A percentile compares a stretch with the other conserved stretches of the same genome.
Evolutionary conservation across 192 early-diverging fungal genomes (phyloP).

Genomic region (Gryganskiella cystojenkinii): DNA sequence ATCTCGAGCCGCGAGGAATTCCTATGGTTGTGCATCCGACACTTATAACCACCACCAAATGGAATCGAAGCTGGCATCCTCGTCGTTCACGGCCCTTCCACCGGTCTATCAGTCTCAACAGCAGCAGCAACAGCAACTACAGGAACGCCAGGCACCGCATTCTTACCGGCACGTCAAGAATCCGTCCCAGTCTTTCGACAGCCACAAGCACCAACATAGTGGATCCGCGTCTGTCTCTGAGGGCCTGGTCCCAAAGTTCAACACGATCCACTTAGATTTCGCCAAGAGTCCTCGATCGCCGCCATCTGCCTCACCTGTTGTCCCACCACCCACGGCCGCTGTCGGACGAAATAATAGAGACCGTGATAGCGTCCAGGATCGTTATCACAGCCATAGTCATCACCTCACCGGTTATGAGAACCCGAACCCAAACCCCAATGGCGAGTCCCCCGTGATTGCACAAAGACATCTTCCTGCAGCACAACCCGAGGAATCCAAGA

Average conservation of each 20-base stretch:
- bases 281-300: too few species aligned
- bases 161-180: not conserved
- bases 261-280: constrained; percentile 29
- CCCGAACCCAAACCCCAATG: constrained; percentile 36
- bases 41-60: constrained; percentile 5
- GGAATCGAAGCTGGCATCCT: not conserved
- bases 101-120: not conserved
- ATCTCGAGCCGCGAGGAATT: not conserved
- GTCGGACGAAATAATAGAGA: too few species aligned
- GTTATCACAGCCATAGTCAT: not conserved
- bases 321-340: too few species aligned
- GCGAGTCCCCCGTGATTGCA: constrained; percentile 23
- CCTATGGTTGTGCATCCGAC: constrained; percentile 17
- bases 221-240: not conserved
- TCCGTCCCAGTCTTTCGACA: too few species aligned
- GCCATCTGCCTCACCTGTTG: too few species aligned
- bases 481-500: too few species aligned
- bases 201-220: too few species aligned
- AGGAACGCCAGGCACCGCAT: constrained; percentile 1
- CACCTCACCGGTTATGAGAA: constrained; percentile 14
- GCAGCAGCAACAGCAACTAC: not conserved
- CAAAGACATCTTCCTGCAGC: not conserved
- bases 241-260: constrained; percentile 34
- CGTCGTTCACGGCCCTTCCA: not conserved
- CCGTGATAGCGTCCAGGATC: too few species aligned